These are phyloP conservation scores for Terana coerulea DNA, from an alignment of 768 basidiomycete genomes.

Conservation along the genomic window DNA sequence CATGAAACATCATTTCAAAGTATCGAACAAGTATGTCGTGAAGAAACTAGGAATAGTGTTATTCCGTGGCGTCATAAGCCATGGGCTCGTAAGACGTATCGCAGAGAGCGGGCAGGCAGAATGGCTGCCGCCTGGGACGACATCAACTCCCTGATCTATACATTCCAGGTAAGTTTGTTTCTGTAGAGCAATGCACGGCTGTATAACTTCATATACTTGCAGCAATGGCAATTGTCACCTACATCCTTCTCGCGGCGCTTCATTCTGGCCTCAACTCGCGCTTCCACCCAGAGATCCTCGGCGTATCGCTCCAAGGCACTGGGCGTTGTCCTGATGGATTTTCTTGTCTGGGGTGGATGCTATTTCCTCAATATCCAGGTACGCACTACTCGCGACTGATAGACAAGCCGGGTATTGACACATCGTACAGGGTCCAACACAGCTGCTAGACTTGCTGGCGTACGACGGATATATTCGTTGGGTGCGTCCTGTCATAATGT, in stretches of 20 bases:
- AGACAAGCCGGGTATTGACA: background rate
- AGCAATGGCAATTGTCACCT: constrained; percentile 97
- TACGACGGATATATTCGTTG: constrained; percentile 96
- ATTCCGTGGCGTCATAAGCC: constrained; percentile 93
- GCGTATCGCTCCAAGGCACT: constrained; percentile 86
- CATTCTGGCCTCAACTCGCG: constrained; percentile 77
- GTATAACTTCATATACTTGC: too few species aligned
- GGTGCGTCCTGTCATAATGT: constrained; percentile 46
- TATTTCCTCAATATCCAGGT: constrained; percentile 80
- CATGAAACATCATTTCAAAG: constrained; percentile 92
- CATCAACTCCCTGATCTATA: constrained; percentile 96
- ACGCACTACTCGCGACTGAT: background rate
- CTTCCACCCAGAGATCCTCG: constrained; percentile 89
- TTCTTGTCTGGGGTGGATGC: constrained; percentile 89
- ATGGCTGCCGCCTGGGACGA: constrained; percentile 92
- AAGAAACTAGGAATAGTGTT: constrained; percentile 81
- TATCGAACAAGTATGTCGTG: constrained; percentile 94
- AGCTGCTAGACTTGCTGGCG: constrained; percentile 79
- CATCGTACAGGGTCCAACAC: constrained; percentile 46
- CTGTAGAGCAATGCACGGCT: background rate
- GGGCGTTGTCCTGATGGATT: constrained; percentile 83
- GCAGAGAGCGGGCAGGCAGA: constrained; percentile 68
- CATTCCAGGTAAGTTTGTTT: constrained; percentile 67
- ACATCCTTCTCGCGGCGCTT: constrained; percentile 85
- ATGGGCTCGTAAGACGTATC: constrained; percentile 68